Conservation (phyloP, 1,284 basidiomycete genomes). For the Microbotryum saponariae region DNA sequence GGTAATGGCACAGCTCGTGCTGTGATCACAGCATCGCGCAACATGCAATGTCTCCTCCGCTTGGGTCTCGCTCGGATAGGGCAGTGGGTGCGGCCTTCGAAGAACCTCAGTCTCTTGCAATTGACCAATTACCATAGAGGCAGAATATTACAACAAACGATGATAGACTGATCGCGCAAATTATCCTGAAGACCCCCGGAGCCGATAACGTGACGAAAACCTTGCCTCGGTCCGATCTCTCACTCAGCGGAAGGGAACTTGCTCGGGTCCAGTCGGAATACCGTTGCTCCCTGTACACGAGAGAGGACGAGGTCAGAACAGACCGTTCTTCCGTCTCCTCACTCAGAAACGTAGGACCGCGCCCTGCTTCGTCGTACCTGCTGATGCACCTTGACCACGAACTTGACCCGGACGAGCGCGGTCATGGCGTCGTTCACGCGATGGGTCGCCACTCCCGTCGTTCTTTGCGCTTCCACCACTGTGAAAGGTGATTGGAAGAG, state of each 20-base stretch:
- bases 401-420: conserved; percentile 27
- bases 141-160: not conserved
- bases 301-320: not conserved
- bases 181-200: not conserved
- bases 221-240: not conserved
- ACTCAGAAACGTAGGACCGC: not conserved
- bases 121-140: not conserved
- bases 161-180: not conserved
- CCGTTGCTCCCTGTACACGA: conserved; percentile 10
- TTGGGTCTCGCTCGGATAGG: not conserved
- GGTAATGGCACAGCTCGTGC: not conserved
- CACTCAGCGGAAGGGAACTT: not conserved
- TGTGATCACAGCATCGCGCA: no score
- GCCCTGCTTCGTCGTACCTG: conserved; percentile 7
- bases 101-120: not conserved
- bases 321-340: not conserved
- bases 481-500: not conserved
- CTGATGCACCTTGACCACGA: conserved; percentile 15
- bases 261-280: conserved; percentile 15
- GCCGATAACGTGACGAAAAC: not conserved
- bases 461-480: conserved; percentile 5
- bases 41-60: no score
- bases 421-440: conserved; percentile 26
- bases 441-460: conserved; percentile 12
- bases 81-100: not conserved